Percentiles rank a stretch among this genome's conserved stretches.
These are phyloP conservation scores for Penicillium cinerascens DNA, from an alignment of 495 filamentous ascomycete species.

Conservation along the genomic window DNA sequence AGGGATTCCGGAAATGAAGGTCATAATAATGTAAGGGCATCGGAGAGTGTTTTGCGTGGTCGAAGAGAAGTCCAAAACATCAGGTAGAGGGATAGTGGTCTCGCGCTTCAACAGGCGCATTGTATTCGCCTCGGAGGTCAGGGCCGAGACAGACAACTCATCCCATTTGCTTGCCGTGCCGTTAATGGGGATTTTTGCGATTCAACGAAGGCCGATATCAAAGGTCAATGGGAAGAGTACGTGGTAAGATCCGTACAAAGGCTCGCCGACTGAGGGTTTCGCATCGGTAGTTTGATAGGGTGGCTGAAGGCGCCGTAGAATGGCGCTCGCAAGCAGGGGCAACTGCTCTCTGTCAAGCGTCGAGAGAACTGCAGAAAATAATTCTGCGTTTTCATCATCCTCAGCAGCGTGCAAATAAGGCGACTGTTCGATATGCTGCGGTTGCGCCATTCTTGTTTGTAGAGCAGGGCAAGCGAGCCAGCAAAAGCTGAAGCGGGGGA, in stretches of 20 bases:
- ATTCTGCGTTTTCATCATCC: constrained; percentile 4
- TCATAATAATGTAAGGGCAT: constrained; percentile 30
- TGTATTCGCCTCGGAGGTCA: constrained; percentile 26
- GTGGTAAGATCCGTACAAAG: constrained; percentile 1
- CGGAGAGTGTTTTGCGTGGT: constrained; percentile 1
- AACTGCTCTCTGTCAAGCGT: constrained; percentile 6
- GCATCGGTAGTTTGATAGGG: neutral
- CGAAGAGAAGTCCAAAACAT: constrained; percentile 12
- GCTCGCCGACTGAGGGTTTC: constrained; percentile 5
- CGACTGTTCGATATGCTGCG: neutral
- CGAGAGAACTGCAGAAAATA: constrained; percentile 5
- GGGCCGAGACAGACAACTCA: constrained; percentile 15
- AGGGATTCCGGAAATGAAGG: constrained; percentile 21
- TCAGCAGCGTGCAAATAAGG: constrained; percentile 1
- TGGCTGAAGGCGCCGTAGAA: constrained; percentile 2
- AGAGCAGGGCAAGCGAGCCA: neutral
- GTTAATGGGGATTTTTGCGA: constrained; percentile 18
- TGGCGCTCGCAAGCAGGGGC: constrained; percentile 5
- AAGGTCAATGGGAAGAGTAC: neutral
- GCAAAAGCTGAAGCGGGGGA: neutral
- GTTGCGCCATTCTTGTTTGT: neutral
- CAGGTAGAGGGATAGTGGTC: constrained; percentile 32
- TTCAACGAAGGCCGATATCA: neutral
- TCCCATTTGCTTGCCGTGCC: constrained; percentile 21
- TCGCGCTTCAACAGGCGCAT: constrained; percentile 25